A percentile compares a stretch with the other conserved stretches of the same genome.
Conservation (phyloP, 345 rosid species). For the Barbarea vulgaris region DNA sequence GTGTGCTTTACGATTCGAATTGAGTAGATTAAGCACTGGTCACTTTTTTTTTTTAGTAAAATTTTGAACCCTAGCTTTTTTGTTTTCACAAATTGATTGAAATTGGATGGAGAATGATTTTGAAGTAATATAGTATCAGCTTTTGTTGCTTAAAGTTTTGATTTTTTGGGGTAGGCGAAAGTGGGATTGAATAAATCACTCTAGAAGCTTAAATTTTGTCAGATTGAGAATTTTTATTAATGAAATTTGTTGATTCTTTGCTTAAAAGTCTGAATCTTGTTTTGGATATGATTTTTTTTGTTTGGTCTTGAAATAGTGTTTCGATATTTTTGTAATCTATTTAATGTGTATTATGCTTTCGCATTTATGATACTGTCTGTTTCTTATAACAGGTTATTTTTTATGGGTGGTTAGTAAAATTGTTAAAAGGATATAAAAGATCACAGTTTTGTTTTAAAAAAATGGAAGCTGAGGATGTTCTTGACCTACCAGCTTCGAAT, state of each 20-base stretch:
- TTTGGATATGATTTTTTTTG: neutral
- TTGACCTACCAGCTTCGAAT: conserved; percentile 39
- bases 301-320: neutral
- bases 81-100: neutral
- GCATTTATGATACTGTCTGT: neutral
- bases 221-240: neutral
- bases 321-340: neutral
- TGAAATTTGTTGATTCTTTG: neutral
- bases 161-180: neutral
- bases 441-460: neutral
- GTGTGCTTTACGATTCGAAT: neutral
- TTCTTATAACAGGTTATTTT: conserved; percentile 34
- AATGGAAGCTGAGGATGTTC: conserved; percentile 55
- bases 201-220: neutral
- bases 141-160: neutral
- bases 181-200: conserved; percentile 7
- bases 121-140: neutral
- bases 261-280: neutral
- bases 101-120: neutral
- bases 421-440: conserved; percentile 16
- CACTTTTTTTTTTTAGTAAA: neutral
- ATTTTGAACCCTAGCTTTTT: conserved; percentile 20
- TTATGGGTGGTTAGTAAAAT: conserved; percentile 10
- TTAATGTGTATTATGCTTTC: neutral
- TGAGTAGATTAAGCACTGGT: neutral